Conservation (phyloP, 148 eudicot genomes). For the Camellia lanceoleosa region DNA sequence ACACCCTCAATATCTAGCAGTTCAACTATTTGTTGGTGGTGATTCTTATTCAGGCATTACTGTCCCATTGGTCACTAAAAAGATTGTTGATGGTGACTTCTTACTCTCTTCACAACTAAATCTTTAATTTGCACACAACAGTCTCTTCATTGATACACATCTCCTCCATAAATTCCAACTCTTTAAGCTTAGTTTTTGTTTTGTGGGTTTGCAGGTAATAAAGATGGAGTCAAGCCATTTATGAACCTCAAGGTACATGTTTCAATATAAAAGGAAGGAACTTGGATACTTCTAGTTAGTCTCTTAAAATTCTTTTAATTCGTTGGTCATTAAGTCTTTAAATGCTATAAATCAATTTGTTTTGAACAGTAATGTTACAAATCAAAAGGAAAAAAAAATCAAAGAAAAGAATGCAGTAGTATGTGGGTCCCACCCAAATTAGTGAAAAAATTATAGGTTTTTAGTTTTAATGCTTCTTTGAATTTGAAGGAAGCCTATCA, state of each 20-base stretch:
- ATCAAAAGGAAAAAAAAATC: too few relatives aligned
- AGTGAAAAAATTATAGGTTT: too few relatives aligned
- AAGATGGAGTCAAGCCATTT: not conserved
- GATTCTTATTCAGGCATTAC: slow-evolving; percentile 28
- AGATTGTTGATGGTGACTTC: slow-evolving; percentile 15
- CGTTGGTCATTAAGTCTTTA: too few relatives aligned
- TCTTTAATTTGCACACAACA: not conserved
- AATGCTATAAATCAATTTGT: too few relatives aligned
- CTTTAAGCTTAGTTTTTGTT: not conserved
- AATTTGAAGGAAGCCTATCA: too few relatives aligned
- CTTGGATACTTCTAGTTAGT: not conserved
- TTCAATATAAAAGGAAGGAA: not conserved
- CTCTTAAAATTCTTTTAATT: not conserved
- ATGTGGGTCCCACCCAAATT: too few relatives aligned
- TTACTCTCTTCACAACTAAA: not conserved
- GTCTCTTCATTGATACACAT: too few relatives aligned
- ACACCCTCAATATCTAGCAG: slow-evolving; percentile 20
- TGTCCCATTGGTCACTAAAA: slow-evolving; percentile 23
- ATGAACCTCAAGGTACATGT: slow-evolving; percentile 17
- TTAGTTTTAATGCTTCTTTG: too few relatives aligned
- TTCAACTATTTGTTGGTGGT: slow-evolving; percentile 23
- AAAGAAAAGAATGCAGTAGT: too few relatives aligned
- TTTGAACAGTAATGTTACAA: too few relatives aligned
- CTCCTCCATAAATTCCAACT: not conserved
- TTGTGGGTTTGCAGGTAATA: slow-evolving; percentile 11